phyloP scores from a whole-genome alignment of 192 early-diverging fungal genomes.

The Lobosporangium transversale region DNA sequence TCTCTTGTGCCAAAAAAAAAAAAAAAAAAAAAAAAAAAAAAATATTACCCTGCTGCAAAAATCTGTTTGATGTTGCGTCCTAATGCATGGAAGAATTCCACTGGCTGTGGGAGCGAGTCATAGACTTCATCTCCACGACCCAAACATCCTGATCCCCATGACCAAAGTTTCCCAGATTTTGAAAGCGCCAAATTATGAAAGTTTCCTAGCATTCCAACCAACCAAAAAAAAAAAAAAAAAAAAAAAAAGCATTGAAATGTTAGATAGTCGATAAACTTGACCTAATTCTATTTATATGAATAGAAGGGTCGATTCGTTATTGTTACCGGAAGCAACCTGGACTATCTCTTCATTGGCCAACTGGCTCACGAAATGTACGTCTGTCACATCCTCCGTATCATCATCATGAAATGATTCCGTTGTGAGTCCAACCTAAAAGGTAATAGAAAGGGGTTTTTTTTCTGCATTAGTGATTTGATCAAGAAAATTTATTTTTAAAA shows the following conservation, averaged over 20 bases:
- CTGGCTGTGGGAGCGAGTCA: conserved; percentile 44
- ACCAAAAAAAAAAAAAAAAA: background rate
- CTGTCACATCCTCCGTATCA: conserved; percentile 46
- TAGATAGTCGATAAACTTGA: too few species aligned
- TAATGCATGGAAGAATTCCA: conserved; percentile 48
- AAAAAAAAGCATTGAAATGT: background rate
- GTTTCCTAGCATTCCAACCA: too few species aligned
- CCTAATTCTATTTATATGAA: background rate
- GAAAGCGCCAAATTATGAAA: conserved; percentile 50
- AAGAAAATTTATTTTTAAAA: background rate
- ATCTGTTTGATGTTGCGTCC: conserved; percentile 42
- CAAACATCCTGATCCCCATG: conserved; percentile 49
- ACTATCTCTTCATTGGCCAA: conserved; percentile 44
- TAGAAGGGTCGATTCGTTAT: background rate
- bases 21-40: background rate
- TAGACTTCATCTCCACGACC: conserved; percentile 50
- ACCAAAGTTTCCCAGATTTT: conserved; percentile 43
- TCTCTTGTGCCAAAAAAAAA: too few species aligned
- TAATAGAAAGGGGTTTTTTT: background rate
- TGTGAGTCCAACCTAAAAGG: conserved; percentile 36
- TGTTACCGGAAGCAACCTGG: conserved; percentile 46
- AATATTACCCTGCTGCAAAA: conserved; percentile 42
- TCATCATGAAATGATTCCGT: conserved; percentile 52
- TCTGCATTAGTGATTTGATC: background rate
- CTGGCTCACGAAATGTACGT: conserved; percentile 49